Evolutionary conservation across 2,329 filamentous ascomycete genomes (phyloP).

Genomic region (Dendrostoma leiphaemia): DNA sequence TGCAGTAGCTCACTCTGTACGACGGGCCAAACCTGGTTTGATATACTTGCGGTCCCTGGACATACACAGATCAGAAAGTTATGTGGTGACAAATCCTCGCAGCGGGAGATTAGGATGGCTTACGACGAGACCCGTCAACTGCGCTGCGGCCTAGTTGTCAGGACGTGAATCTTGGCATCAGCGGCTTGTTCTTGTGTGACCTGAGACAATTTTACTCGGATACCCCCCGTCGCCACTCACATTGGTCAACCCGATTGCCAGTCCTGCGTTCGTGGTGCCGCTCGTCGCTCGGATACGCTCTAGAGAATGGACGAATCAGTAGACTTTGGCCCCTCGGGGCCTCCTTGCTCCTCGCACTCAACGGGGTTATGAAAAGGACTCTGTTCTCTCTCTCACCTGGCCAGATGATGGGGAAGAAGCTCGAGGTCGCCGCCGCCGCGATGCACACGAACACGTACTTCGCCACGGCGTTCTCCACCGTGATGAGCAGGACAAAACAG

Average conservation of each 20-base stretch:
- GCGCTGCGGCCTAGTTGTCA: constrained; percentile 28
- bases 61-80: not conserved
- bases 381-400: constrained; percentile 25
- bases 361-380: not conserved
- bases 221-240: constrained; percentile 14
- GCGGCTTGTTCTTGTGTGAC: not conserved
- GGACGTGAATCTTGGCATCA: not conserved
- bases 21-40: constrained; percentile 36
- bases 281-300: constrained; percentile 37
- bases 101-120: not conserved
- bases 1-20: constrained; percentile 35
- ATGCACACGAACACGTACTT: constrained; percentile 40
- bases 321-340: no score
- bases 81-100: not conserved
- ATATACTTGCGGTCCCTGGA: constrained; percentile 36
- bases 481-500: constrained; percentile 38
- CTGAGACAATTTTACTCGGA: not conserved
- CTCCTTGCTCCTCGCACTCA: not conserved
- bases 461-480: constrained; percentile 30
- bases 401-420: constrained; percentile 39
- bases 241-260: constrained; percentile 37
- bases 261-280: constrained; percentile 36
- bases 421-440: constrained; percentile 35
- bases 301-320: no score
- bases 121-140: constrained; percentile 37